phyloP scores from a whole-genome alignment of 2,329 filamentous ascomycete species.

The Westerdykella ornata region DNA sequence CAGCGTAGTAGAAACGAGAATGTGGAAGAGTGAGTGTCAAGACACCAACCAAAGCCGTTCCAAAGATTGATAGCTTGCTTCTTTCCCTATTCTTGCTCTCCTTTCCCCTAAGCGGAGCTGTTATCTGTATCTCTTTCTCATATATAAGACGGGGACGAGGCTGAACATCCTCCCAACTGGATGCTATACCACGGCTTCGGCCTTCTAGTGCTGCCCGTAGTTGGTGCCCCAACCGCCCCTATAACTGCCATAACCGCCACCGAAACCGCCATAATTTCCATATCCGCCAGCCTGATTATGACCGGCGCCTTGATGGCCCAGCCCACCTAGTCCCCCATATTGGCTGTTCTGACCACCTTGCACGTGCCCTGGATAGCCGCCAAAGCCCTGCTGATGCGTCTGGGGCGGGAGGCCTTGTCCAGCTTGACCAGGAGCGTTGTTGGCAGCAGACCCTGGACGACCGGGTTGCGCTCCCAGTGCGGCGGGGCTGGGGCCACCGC shows the following conservation, averaged over 20 bases:
- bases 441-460: slow-evolving; percentile 57
- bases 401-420: slow-evolving; percentile 50
- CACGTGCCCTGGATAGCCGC: slow-evolving; percentile 47
- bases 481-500: slow-evolving; percentile 53
- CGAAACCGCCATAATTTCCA: slow-evolving; percentile 40
- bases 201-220: slow-evolving; percentile 37
- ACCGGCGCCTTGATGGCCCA: slow-evolving; percentile 45
- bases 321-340: slow-evolving; percentile 48
- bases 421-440: slow-evolving; percentile 50
- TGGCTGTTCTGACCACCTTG: slow-evolving; percentile 41
- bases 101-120: no score
- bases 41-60: no score
- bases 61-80: no score
- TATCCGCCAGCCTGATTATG: slow-evolving; percentile 42
- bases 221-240: slow-evolving; percentile 47
- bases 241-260: slow-evolving; percentile 37
- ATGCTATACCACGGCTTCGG: no score
- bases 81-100: no score
- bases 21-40: no score
- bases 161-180: no score
- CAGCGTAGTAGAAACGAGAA: no score
- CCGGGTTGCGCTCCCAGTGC: slow-evolving; percentile 53
- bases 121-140: no score
- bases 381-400: slow-evolving; percentile 52
- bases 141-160: no score